These are phyloP conservation scores for Macadamia integrifolia DNA, from an alignment of 164 flowering plant genomes.

Conservation along the genomic window DNA sequence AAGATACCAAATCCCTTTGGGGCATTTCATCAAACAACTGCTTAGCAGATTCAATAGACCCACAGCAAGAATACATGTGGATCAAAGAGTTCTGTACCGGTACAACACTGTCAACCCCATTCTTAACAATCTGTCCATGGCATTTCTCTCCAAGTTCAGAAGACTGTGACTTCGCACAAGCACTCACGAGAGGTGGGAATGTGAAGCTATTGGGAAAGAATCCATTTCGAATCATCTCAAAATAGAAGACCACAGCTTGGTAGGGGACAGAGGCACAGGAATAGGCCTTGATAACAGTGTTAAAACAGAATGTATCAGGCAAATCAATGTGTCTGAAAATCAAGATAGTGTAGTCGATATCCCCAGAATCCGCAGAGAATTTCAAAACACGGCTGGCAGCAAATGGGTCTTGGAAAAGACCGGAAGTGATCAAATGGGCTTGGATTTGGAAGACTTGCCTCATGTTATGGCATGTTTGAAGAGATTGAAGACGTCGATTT, in stretches of 20 bases:
- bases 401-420: constrained; percentile 37
- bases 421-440: constrained; percentile 43
- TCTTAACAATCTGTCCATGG: constrained; percentile 57
- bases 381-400: constrained; percentile 39
- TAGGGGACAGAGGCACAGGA: constrained; percentile 26
- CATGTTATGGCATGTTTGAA: constrained; percentile 25
- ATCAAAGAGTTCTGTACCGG: constrained; percentile 56
- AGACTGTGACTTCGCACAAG: constrained; percentile 33
- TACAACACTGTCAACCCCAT: constrained; percentile 42
- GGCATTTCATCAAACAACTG: constrained; percentile 48
- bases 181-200: constrained; percentile 41
- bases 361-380: constrained; percentile 28
- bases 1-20: constrained; percentile 46
- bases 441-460: constrained; percentile 51
- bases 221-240: constrained; percentile 38
- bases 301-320: constrained; percentile 42
- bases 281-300: constrained; percentile 48
- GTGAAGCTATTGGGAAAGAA: constrained; percentile 47
- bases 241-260: constrained; percentile 39
- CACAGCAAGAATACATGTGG: constrained; percentile 52
- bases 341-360: constrained; percentile 32
- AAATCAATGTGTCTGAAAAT: constrained; percentile 30
- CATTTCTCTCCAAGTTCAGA: constrained; percentile 34
- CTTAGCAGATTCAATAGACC: constrained; percentile 31
- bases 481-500: constrained; percentile 15